Conservation (phyloP, 805 yeast species). For the Yarrowia hollandica region DNA sequence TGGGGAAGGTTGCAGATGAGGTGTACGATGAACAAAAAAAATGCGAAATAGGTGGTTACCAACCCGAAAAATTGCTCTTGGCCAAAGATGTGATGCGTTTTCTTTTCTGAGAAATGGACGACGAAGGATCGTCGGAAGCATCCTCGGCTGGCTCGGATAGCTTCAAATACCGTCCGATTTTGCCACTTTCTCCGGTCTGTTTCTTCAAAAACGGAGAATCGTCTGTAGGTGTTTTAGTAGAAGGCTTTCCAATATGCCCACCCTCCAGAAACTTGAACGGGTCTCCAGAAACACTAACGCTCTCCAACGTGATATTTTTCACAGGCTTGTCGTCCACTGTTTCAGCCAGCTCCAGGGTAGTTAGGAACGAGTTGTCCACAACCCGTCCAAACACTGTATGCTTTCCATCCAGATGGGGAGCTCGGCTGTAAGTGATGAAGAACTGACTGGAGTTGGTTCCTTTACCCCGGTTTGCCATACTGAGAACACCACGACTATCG, state of each 20-base stretch:
- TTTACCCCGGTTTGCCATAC: constrained; percentile 94
- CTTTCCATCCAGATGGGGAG: constrained; percentile 73
- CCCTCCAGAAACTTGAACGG: constrained; percentile 33
- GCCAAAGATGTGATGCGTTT: constrained; percentile 32
- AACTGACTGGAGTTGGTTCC: constrained; percentile 91
- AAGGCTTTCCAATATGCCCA: not conserved
- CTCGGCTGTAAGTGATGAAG: constrained; percentile 73
- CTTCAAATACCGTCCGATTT: constrained; percentile 35
- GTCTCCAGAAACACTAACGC: constrained; percentile 32
- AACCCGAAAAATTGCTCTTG: constrained; percentile 35
- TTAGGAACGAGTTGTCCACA: constrained; percentile 46
- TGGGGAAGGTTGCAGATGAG: too few relatives aligned
- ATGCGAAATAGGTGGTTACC: too few relatives aligned
- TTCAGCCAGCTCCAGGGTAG: constrained; percentile 43
- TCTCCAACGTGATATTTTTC: constrained; percentile 46
- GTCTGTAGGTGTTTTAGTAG: constrained; percentile 27
- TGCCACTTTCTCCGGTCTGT: constrained; percentile 7
- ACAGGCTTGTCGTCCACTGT: constrained; percentile 46
- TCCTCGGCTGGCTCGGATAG: not conserved
- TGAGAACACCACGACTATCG: constrained; percentile 73
- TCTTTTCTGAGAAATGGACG: constrained; percentile 29
- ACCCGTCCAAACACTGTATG: constrained; percentile 79
- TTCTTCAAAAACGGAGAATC: constrained; percentile 36
- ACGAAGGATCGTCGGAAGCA: not conserved
- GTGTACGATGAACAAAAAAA: too few relatives aligned